Conservation (phyloP, 1,284 basidiomycete species). For the Ustilago lituana region DNA sequence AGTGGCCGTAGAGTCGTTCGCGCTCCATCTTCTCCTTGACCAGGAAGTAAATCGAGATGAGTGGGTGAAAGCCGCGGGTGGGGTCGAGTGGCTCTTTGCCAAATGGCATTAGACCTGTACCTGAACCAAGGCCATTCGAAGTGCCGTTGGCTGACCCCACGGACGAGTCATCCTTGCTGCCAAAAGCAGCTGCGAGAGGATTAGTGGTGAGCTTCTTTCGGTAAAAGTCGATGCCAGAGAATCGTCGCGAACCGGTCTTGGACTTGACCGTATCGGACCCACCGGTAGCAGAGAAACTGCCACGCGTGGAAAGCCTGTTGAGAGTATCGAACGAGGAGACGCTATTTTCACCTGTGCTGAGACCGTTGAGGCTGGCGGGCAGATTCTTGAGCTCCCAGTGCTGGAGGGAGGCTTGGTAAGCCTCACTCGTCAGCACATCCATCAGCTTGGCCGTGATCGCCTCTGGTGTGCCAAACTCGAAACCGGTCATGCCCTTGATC, state of each 20-base stretch:
- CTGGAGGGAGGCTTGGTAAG: constrained; percentile 78
- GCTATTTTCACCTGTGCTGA: constrained; percentile 66
- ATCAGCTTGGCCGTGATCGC: constrained; percentile 82
- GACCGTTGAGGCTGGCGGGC: constrained; percentile 33
- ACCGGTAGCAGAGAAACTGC: constrained; percentile 17
- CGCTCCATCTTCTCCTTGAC: constrained; percentile 94
- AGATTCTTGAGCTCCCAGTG: constrained; percentile 75
- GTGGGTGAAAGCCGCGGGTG: constrained; percentile 89
- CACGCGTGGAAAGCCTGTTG: constrained; percentile 36
- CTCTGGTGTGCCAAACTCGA: constrained; percentile 90
- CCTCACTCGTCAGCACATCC: constrained; percentile 80
- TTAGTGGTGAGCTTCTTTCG: constrained; percentile 76
- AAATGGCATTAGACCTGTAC: constrained; percentile 36
- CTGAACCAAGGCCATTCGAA: constrained; percentile 46
- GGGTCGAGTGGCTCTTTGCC: constrained; percentile 75
- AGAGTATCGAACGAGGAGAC: constrained; percentile 29
- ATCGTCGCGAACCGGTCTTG: constrained; percentile 70
- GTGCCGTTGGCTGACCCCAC: constrained; percentile 23
- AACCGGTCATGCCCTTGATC: constrained; percentile 91
- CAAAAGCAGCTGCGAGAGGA: constrained; percentile 50
- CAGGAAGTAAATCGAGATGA: constrained; percentile 95
- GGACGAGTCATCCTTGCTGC: constrained; percentile 43
- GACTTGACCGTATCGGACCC: constrained; percentile 44
- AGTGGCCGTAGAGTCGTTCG: constrained; percentile 89
- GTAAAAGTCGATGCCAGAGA: constrained; percentile 95